Evolutionary conservation across 352 stramenopile species (phyloP).

Genomic region (Pythium dissimile): DNA sequence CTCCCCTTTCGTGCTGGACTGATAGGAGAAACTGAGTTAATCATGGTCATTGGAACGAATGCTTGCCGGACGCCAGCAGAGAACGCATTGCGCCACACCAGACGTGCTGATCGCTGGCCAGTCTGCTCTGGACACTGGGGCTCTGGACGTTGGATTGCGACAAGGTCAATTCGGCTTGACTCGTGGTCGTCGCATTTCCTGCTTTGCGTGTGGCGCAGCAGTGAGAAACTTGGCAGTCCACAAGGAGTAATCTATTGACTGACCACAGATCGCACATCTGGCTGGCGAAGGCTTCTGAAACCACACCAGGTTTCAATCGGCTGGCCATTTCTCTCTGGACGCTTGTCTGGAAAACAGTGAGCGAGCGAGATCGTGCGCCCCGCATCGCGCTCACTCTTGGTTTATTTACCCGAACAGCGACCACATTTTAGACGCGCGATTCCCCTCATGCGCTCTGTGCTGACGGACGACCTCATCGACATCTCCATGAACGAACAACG

Average conservation of each 20-base stretch:
- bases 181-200: neutral
- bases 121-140: conserved; percentile 8
- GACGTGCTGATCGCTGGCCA: neutral
- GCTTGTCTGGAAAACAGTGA: neutral
- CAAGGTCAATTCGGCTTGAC: neutral
- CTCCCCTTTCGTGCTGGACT: conserved; percentile 14
- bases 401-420: conserved; percentile 3
- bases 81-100: neutral
- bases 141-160: conserved; percentile 2
- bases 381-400: neutral
- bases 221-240: conserved; percentile 1
- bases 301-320: neutral
- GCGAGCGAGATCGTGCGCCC: too few species aligned
- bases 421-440: too few species aligned
- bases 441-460: conserved; percentile 18
- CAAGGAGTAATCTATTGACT: neutral
- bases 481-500: conserved; percentile 6
- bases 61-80: conserved; percentile 11
- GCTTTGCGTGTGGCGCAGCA: conserved; percentile 8
- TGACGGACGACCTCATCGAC: neutral
- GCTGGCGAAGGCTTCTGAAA: conserved; percentile 9
- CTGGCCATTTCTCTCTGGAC: neutral
- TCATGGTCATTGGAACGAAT: neutral
- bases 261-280: conserved; percentile 3
- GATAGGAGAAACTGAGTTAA: conserved; percentile 20